Evolutionary conservation across 129 eudicot species (phyloP), one percentile per base, ranked within the genome.

Genomic region (Flaveria trinervia): DNA sequence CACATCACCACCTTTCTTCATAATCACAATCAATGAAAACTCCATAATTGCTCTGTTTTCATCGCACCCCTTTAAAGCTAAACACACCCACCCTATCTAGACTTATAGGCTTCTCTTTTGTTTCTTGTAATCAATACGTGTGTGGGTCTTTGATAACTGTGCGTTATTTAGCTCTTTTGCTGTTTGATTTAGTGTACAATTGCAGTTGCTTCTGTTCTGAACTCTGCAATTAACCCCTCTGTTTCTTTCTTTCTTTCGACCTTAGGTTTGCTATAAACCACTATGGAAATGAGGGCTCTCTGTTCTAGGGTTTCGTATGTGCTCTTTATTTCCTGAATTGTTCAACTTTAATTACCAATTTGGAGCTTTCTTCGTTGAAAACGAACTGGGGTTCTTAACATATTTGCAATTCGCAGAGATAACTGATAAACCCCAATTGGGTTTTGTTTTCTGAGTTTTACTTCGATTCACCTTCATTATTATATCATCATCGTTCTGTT

Each of bases 201-300:
- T 30, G 16, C 84, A 44, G 20, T 9, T 1, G 18, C 30, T 61
- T 30, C 39, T 64, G 18, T 64, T 68, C 87, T 84, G 87, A 61
- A 71, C 81, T 49, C 84, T 81, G 84, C 79, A 18, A 49, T 80
- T 65, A 49, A 69, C 70, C 80, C 23, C 33, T 45, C 11, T 33
- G 39, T 54, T 11, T 36, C 14, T 23, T 57, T 76, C 72, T 64
- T 30, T 56, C 56, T 71, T 80, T 80, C 77, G 67, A 68, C 85
- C 84, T 81, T 84, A 74, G 88, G 84, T 51, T 84, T 83, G 83
- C 86, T 78, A 81, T 84, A 86, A 77, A 80, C 74, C 80, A 81
- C 36, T 70, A 67, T 46, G 66, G 44, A 78, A 79, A 75, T 70
- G 74, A 81, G 68, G 41, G 71, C 74, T 20, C 79, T 72, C 69